These are phyloP conservation scores for Globomyces pollinis-pini DNA, from an alignment of 192 early-diverging fungal species.

Conservation along the genomic window DNA sequence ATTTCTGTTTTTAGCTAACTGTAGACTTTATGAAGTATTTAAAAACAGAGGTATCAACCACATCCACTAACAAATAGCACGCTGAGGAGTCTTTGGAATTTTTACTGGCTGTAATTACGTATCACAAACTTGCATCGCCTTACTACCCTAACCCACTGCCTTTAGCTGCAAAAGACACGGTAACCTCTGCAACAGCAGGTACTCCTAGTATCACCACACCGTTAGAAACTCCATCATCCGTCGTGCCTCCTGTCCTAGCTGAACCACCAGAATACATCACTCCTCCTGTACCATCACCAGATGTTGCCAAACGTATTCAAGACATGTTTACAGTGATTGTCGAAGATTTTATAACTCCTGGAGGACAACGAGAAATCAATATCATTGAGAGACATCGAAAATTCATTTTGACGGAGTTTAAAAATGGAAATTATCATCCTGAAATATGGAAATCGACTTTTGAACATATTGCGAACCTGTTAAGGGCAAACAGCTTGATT, in stretches of 20 bases:
- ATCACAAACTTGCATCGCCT: neutral
- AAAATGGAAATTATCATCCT: constrained; percentile 2
- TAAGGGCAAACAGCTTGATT: neutral
- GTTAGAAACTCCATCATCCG: no score
- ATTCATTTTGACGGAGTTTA: neutral
- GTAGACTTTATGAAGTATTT: constrained; percentile 9
- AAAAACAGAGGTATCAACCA: neutral
- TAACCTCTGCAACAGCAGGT: no score
- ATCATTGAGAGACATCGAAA: neutral
- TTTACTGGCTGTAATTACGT: neutral
- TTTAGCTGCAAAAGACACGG: no score
- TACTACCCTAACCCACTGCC: neutral
- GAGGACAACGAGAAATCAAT: neutral
- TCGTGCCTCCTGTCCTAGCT: no score
- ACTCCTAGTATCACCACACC: no score
- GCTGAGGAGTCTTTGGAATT: constrained; percentile 3
- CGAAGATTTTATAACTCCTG: neutral
- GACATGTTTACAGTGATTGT: no score
- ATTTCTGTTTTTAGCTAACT: neutral
- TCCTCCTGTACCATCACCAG: no score
- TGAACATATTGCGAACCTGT: constrained; percentile 5
- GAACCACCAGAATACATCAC: no score
- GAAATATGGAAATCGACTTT: constrained; percentile 6
- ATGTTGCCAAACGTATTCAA: neutral
- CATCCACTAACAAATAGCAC: constrained; percentile 5